These are phyloP conservation scores for Phytophthora uliginosa DNA, from an alignment of 352 stramenopile species.

Conservation along the genomic window DNA sequence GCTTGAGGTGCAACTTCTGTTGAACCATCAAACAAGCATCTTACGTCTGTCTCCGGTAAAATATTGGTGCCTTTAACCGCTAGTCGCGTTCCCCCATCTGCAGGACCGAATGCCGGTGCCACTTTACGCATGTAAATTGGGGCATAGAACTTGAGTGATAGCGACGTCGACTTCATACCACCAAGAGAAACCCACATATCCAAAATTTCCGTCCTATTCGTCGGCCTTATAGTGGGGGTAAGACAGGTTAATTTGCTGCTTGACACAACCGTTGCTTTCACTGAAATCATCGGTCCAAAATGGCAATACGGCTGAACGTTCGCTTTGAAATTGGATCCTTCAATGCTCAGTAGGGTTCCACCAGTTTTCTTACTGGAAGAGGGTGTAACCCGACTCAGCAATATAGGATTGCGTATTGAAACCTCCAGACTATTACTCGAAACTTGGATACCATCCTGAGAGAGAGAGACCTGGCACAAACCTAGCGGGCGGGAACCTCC, in stretches of 20 bases:
- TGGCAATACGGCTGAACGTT: conserved; percentile 34
- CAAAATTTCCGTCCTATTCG: conserved; percentile 12
- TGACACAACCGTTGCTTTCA: conserved; percentile 28
- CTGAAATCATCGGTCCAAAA: conserved; percentile 34
- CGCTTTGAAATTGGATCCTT: conserved; percentile 38
- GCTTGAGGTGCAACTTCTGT: conserved; percentile 11
- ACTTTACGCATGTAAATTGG: conserved; percentile 20
- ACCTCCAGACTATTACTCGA: conserved; percentile 37
- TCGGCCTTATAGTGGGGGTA: conserved; percentile 23
- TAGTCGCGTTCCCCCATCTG: conserved; percentile 43
- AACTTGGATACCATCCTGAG: conserved; percentile 31
- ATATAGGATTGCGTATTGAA: conserved; percentile 15
- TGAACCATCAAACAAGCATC: conserved; percentile 47
- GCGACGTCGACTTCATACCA: conserved; percentile 24
- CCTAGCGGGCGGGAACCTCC: background rate
- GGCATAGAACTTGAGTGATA: conserved; percentile 37
- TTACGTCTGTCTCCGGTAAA: conserved; percentile 17
- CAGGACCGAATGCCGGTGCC: conserved; percentile 39
- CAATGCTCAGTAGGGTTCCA: conserved; percentile 42
- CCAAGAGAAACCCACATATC: conserved; percentile 52
- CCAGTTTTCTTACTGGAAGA: conserved; percentile 31
- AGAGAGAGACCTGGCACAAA: conserved; percentile 37
- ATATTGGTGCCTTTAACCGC: conserved; percentile 35
- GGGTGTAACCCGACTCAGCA: conserved; percentile 30
- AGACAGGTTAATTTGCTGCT: conserved; percentile 31